Conservation (phyloP, 768 basidiomycete genomes). For the Austroboletus eburneus region DNA sequence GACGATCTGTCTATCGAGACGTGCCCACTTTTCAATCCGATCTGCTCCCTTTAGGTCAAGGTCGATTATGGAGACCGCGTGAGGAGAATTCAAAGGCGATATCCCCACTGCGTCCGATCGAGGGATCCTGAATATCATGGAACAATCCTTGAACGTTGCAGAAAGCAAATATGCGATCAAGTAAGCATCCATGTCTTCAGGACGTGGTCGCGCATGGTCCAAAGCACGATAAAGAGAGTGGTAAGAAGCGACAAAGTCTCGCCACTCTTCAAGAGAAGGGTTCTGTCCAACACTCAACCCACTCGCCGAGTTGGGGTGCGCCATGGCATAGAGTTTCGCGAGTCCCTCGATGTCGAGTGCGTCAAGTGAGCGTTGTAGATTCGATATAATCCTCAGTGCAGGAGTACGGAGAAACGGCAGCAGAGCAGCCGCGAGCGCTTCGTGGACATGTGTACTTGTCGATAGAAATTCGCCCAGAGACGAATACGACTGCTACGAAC, state of each 20-base stretch:
- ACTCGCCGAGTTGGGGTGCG: constrained; percentile 3
- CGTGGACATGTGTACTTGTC: constrained; percentile 34
- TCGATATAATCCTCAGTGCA: constrained; percentile 49
- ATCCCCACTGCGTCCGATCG: constrained; percentile 3
- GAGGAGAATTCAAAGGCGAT: constrained; percentile 30
- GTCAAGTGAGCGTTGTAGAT: constrained; percentile 75
- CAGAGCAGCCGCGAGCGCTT: constrained; percentile 49
- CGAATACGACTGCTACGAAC: constrained; percentile 4
- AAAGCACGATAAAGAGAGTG: constrained; percentile 31
- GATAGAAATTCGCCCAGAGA: constrained; percentile 15
- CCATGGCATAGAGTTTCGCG: constrained; percentile 35
- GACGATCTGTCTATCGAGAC: constrained; percentile 68
- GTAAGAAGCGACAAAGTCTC: constrained; percentile 56
- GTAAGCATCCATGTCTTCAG: constrained; percentile 54
- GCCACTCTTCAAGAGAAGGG: constrained; percentile 64
- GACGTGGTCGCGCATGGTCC: constrained; percentile 37
- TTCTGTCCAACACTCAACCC: constrained; percentile 37
- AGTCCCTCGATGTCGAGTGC: constrained; percentile 84
- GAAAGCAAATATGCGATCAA: constrained; percentile 78
- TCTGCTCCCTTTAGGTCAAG: constrained; percentile 74
- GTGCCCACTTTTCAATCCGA: constrained; percentile 66
- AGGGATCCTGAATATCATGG: constrained; percentile 48
- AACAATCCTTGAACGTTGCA: constrained; percentile 97
- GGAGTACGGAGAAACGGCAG: constrained; percentile 44
- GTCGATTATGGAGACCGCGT: constrained; percentile 70